A percentile compares a stretch with the other conserved stretches of the same genome.
phyloP scores from a whole-genome alignment of 164 flowering plant species.

The Hamamelis virginiana region DNA sequence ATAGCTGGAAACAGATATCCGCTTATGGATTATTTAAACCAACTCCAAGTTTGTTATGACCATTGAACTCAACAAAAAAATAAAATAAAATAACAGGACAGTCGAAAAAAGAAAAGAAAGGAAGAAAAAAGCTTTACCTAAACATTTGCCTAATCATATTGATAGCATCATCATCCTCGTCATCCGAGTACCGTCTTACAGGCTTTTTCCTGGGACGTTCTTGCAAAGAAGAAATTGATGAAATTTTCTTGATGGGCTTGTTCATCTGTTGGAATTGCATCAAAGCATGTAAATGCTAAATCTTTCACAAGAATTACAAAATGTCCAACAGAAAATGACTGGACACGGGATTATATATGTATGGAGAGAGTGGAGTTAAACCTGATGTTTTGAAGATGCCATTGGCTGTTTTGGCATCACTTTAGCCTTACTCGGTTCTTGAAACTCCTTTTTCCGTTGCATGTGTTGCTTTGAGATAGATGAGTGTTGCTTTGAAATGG shows the following conservation, averaged over 20 bases:
- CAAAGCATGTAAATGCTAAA: not conserved
- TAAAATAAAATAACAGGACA: not conserved
- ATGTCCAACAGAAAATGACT: not conserved
- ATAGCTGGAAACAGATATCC: too few relatives aligned
- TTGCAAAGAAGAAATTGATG: constrained; percentile 29
- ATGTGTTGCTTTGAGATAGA: constrained; percentile 32
- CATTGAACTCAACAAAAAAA: not conserved
- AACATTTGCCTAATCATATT: constrained; percentile 63
- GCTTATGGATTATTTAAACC: not conserved
- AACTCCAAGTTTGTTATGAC: not conserved
- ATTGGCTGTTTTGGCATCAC: constrained; percentile 30
- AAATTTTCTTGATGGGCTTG: constrained; percentile 36
- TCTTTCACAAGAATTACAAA: not conserved
- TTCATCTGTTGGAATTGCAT: constrained; percentile 24
- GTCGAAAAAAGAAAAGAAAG: not conserved
- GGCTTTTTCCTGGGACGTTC: constrained; percentile 58
- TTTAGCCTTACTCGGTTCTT: constrained; percentile 32
- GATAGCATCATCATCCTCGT: constrained; percentile 53
- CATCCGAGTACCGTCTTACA: constrained; percentile 30
- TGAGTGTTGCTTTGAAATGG: too few relatives aligned
- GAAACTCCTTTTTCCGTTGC: constrained; percentile 40
- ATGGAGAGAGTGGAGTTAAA: constrained; percentile 12
- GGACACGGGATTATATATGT: not conserved
- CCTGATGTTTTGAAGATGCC: constrained; percentile 59
- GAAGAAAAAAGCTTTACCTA: constrained; percentile 32